These are phyloP conservation scores for Dinochytrium kinnereticum DNA, from an alignment of 371 early-diverging fungal genomes.

Conservation along the genomic window DNA sequence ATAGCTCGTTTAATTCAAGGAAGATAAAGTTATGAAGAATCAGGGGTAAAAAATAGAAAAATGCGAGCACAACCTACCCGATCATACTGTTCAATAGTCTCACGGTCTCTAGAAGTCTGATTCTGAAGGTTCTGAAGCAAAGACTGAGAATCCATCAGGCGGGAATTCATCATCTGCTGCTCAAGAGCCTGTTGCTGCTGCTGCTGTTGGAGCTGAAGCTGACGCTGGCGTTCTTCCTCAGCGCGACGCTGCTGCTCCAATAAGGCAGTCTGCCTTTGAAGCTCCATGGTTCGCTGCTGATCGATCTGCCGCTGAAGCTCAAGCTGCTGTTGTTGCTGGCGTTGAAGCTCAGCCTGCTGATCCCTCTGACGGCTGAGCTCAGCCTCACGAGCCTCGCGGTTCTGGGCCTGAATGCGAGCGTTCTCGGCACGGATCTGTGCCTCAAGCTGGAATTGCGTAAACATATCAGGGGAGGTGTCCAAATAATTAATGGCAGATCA, in stretches of 20 bases:
- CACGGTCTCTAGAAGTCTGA: slow-evolving; percentile 83
- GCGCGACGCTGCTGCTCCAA: slow-evolving; percentile 64
- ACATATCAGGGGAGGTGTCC: background rate
- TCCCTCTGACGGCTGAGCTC: slow-evolving; percentile 22
- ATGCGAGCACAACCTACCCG: slow-evolving; percentile 49
- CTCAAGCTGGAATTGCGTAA: slow-evolving; percentile 6
- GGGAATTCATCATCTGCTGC: slow-evolving; percentile 63
- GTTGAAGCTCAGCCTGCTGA: slow-evolving; percentile 62
- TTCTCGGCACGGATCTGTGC: slow-evolving; percentile 28
- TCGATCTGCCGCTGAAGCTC: slow-evolving; percentile 59
- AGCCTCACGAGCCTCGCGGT: slow-evolving; percentile 28
- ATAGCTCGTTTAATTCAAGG: slow-evolving; percentile 2
- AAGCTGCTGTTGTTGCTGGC: slow-evolving; percentile 49
- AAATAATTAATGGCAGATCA: background rate
- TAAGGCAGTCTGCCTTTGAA: slow-evolving; percentile 75
- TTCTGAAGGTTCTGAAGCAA: slow-evolving; percentile 76
- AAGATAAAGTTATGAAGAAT: slow-evolving; percentile 9
- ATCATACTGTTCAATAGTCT: slow-evolving; percentile 84
- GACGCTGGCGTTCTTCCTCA: slow-evolving; percentile 35
- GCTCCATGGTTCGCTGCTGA: slow-evolving; percentile 60
- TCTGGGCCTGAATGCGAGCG: slow-evolving; percentile 28
- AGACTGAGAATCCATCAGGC: slow-evolving; percentile 70
- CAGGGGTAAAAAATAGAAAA: background rate
- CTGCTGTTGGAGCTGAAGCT: slow-evolving; percentile 26
- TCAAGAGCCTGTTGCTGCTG: slow-evolving; percentile 37